Evolutionary conservation across 371 early-diverging fungal genomes (phyloP).

Genomic region (Mortierella sp.): DNA sequence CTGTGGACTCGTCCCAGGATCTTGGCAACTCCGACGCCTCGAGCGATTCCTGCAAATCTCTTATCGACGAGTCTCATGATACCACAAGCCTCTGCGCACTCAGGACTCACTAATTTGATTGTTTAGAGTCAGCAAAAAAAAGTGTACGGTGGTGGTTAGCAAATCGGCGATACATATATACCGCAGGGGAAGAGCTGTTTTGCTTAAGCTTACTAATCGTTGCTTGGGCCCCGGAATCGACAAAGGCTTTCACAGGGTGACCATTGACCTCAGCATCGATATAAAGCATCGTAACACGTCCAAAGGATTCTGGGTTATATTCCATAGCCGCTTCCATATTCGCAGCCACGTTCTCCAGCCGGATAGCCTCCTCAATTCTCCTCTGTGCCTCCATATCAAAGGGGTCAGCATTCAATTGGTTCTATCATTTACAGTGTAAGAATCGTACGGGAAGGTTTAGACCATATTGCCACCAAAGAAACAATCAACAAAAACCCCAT

Average conservation of each 20-base stretch:
- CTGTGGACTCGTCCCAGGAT: conserved; percentile 95
- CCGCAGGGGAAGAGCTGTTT: too few species aligned
- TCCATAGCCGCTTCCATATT: conserved; percentile 95
- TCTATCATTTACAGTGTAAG: conserved; percentile 13
- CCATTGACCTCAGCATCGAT: conserved; percentile 91
- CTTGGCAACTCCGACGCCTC: conserved; percentile 96
- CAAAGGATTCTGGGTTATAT: conserved; percentile 95
- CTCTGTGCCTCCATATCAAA: conserved; percentile 92
- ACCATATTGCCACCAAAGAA: background rate
- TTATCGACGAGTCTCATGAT: conserved; percentile 91
- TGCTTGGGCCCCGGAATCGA: conserved; percentile 97
- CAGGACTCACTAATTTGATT: conserved; percentile 73
- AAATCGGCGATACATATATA: too few species aligned
- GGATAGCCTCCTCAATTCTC: conserved; percentile 91
- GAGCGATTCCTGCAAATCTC: conserved; percentile 91
- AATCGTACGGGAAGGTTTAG: background rate
- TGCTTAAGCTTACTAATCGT: conserved; percentile 85
- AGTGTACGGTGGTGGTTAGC: too few species aligned
- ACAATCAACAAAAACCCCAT: background rate
- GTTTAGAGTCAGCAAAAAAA: background rate
- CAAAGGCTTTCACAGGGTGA: conserved; percentile 89
- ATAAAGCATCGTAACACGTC: conserved; percentile 89
- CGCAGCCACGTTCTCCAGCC: conserved; percentile 85
- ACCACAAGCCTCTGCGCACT: conserved; percentile 87
- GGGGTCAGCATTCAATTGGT: conserved; percentile 78